Base-by-base conservation (phyloP, 129 eudicot species). In the Arctium lappa region DNA sequence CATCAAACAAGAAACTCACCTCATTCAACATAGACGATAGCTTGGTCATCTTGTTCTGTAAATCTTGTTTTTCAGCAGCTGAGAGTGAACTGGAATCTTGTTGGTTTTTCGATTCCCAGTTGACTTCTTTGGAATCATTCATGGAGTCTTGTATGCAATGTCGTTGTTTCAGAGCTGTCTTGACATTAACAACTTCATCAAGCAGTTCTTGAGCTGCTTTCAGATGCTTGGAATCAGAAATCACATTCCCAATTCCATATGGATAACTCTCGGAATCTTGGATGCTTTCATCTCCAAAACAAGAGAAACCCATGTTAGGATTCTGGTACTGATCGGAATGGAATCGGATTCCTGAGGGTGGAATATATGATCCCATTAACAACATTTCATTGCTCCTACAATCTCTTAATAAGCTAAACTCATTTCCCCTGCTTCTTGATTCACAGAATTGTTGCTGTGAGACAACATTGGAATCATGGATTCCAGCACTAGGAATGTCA, bases 41-140 rank as follows among this genome's bases (percentile, higher is more conserved):
- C 79, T 92, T 92, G 6, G 93, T 92, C 69, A 89, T 92, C 87
- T 90, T 92, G 90, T 84, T 90, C 88, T 90, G 94, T 75, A 92
- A 63, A 62, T 92, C 93, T 32, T 90, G 97, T 75, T 86, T 90
- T 69, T 89, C 84, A 1, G 90, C 84, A 10, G 89, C 80, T 38
- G 88, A 48, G 38, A 80, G 73, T 37, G 42, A 34, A 7, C 7
- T 72, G 62, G 84, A 53, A 72, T 73, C 83, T 33, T 16, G 69
- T 69, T 69, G 11, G 46, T 79, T 22, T 69, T 80, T 6, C 6
- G 72, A 80, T 80, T 50, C 72, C 84, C 56, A 48, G 5, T 68
- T 40, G 75, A 30, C 81, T 38, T 85, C 77, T 50, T 13, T 13
- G 5, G 50, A 71, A 7, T 79, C 76, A 31, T 40, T 82, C 31